Evolutionary conservation across 2,329 filamentous ascomycete species (phyloP).

Genomic region (Neodidymelliopsis sp.): DNA sequence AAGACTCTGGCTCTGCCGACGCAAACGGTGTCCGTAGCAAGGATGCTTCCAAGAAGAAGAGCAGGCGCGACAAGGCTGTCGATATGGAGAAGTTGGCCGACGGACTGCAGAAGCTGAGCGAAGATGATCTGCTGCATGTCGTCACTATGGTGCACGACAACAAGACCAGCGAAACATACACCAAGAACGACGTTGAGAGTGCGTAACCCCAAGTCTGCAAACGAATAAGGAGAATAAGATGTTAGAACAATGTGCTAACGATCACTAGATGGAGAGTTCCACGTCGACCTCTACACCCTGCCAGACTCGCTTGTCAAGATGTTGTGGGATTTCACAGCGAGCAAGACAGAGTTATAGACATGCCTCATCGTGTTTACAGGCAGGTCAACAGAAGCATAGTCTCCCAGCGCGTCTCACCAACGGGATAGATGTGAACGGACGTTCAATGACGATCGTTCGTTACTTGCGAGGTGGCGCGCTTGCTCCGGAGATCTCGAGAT

Average conservation of each 20-base stretch:
- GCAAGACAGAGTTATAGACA: slow-evolving; percentile 44
- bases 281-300: slow-evolving; percentile 97
- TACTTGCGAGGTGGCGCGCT: too few relatives aligned
- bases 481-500: not conserved
- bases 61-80: slow-evolving; percentile 70
- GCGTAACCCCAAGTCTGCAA: slow-evolving; percentile 50
- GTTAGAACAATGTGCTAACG: slow-evolving; percentile 23
- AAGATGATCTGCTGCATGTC: slow-evolving; percentile 92
- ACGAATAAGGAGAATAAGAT: not conserved
- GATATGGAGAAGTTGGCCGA: slow-evolving; percentile 99
- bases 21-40: slow-evolving; percentile 70
- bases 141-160: slow-evolving; percentile 99
- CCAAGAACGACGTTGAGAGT: slow-evolving; percentile 97
- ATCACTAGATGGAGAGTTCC: slow-evolving; percentile 89
- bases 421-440: not conserved
- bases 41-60: slow-evolving; percentile 77
- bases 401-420: not conserved
- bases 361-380: not conserved
- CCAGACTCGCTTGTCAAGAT: slow-evolving; percentile 88
- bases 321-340: slow-evolving; percentile 84
- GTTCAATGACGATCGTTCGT: not conserved
- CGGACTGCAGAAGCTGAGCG: slow-evolving; percentile 83
- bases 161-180: slow-evolving; percentile 92
- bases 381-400: slow-evolving; percentile 2
- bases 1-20: slow-evolving; percentile 81